Evolutionary conservation across 2,329 filamentous ascomycete species (phyloP).

Genomic region (Aspergillus unguis): DNA sequence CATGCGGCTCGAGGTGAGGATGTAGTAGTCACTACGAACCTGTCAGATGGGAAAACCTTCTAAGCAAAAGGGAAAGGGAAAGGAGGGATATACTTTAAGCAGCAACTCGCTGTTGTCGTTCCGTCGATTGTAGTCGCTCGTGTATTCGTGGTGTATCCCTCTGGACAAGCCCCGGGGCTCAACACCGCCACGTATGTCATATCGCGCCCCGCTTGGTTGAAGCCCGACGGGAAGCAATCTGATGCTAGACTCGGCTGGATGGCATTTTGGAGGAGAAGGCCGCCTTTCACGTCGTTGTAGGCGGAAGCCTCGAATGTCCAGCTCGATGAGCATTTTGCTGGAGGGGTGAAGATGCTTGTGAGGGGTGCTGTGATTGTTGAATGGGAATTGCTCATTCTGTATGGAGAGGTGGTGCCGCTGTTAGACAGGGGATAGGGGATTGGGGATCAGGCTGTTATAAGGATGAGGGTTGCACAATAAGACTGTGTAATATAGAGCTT

Average conservation of each 20-base stretch:
- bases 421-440: too few species aligned
- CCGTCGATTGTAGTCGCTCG: background rate
- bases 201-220: conserved; percentile 6
- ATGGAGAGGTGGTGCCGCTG: too few species aligned
- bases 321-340: background rate
- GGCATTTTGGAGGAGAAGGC: background rate
- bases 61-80: too few species aligned
- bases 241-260: background rate
- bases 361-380: conserved; percentile 48
- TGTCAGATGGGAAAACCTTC: background rate
- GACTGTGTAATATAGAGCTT: too few species aligned
- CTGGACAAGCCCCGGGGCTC: conserved; percentile 31
- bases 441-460: too few species aligned
- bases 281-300: background rate
- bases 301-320: conserved; percentile 1
- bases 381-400: too few species aligned
- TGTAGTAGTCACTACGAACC: background rate
- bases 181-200: conserved; percentile 31
- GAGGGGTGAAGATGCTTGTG: background rate
- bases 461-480: too few species aligned
- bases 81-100: background rate
- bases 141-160: background rate
- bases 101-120: background rate
- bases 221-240: background rate
- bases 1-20: background rate